Percentiles rank a stretch among this genome's conserved stretches.
Conservation (phyloP, 495 filamentous ascomycete genomes). For the Podospora anserina region DNA sequence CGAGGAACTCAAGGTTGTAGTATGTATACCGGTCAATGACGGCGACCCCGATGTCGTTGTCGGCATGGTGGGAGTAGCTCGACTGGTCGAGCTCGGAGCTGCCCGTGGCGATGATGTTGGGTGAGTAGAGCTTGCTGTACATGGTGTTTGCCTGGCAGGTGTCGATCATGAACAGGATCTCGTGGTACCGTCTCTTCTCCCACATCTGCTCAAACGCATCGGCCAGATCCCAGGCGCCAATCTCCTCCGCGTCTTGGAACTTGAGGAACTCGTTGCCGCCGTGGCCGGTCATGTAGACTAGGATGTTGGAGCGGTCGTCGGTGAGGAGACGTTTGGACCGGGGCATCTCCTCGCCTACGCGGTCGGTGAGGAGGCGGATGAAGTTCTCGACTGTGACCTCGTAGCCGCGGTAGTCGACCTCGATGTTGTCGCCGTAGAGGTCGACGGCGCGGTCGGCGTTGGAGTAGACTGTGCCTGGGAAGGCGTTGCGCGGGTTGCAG, state of each 20-base stretch:
- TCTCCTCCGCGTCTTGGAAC: slow-evolving; percentile 97
- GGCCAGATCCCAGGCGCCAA: slow-evolving; percentile 90
- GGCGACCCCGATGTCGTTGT: slow-evolving; percentile 93
- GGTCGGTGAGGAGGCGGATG: slow-evolving; percentile 89
- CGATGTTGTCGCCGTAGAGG: slow-evolving; percentile 97
- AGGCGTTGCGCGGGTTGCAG: slow-evolving; percentile 97
- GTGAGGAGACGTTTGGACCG: slow-evolving; percentile 87
- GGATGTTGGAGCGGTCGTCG: slow-evolving; percentile 89
- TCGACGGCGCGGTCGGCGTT: slow-evolving; percentile 94
- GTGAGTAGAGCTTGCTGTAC: slow-evolving; percentile 96
- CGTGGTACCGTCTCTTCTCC: slow-evolving; percentile 89
- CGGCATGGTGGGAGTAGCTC: slow-evolving; percentile 93
- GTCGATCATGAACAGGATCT: slow-evolving; percentile 99
- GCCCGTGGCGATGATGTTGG: slow-evolving; percentile 94
- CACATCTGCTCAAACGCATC: slow-evolving; percentile 99
- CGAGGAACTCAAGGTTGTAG: slow-evolving; percentile 95
- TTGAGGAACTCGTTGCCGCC: slow-evolving; percentile 98
- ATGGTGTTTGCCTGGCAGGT: slow-evolving; percentile 99
- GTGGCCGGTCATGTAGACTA: slow-evolving; percentile 99
- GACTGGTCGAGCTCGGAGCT: slow-evolving; percentile 91
- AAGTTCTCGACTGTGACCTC: slow-evolving; percentile 99
- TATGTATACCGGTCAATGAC: slow-evolving; percentile 99
- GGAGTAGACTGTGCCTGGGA: slow-evolving; percentile 96
- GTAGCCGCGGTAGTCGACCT: slow-evolving; percentile 97
- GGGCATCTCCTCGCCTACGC: slow-evolving; percentile 88